Evolutionary conservation across 768 basidiomycete genomes (phyloP).

Genomic region (Trametes cubensis): DNA sequence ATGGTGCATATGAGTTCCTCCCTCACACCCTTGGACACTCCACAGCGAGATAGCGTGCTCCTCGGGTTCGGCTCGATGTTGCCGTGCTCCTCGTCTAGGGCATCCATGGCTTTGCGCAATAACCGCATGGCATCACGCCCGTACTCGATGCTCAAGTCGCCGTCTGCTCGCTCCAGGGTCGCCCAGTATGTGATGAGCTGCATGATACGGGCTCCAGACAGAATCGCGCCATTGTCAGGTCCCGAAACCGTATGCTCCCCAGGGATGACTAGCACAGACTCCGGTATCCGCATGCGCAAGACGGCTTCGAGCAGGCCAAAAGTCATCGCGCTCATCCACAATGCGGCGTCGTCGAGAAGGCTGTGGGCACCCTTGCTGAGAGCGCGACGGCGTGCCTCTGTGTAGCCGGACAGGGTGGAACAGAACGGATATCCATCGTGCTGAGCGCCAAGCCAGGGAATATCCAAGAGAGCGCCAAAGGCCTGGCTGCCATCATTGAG

Average conservation of each 20-base stretch:
- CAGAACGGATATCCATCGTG: constrained; percentile 5
- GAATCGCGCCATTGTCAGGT: neutral
- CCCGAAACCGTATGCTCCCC: neutral
- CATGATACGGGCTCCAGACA: neutral
- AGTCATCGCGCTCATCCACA: constrained; percentile 17
- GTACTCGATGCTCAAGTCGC: neutral
- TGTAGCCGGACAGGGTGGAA: constrained; percentile 1
- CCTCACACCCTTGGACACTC: neutral
- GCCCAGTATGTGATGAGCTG: neutral
- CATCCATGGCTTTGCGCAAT: neutral
- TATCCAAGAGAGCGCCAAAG: neutral
- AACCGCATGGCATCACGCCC: neutral
- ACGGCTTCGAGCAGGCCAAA: constrained; percentile 12
- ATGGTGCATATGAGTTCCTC: neutral
- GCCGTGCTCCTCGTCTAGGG: constrained; percentile 4
- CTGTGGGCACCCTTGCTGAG: neutral
- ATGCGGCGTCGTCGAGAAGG: constrained; percentile 8
- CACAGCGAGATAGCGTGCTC: neutral
- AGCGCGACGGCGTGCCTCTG: neutral
- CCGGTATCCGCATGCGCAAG: constrained; percentile 3
- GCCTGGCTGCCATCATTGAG: neutral
- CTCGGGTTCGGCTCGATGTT: neutral
- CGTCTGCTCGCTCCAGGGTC: neutral
- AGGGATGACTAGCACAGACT: neutral
- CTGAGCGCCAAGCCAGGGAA: constrained; percentile 5